A percentile compares a stretch with the other conserved stretches of the same genome.
These are phyloP conservation scores for Fusarium sp. DNA, from an alignment of 2,329 filamentous ascomycete genomes.

Conservation along the genomic window DNA sequence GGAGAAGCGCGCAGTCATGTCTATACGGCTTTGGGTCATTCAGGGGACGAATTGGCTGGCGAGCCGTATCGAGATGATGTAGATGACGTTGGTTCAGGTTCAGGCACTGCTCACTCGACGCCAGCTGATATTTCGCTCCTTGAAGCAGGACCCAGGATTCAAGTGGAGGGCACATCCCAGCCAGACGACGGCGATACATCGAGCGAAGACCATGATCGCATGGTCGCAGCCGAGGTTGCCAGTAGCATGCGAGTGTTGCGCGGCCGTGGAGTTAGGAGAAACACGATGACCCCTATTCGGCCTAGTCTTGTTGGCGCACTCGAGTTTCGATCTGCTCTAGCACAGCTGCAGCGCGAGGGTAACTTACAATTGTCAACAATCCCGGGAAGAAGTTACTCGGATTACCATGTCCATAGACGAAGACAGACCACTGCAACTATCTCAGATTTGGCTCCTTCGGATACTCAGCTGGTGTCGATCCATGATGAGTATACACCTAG, in stretches of 20 bases:
- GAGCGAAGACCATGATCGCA: constrained; percentile 68
- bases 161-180: constrained; percentile 56
- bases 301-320: constrained; percentile 93
- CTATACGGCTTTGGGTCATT: constrained; percentile 65
- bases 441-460: constrained; percentile 32
- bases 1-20: constrained; percentile 81
- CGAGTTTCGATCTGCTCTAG: constrained; percentile 91
- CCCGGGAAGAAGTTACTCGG: constrained; percentile 68
- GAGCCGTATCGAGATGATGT: constrained; percentile 75
- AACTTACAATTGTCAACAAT: constrained; percentile 80
- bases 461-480: constrained; percentile 15
- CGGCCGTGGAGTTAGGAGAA: constrained; percentile 72
- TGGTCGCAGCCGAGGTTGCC: constrained; percentile 83
- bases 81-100: constrained; percentile 47
- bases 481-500: constrained; percentile 18
- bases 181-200: constrained; percentile 62
- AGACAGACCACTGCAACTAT: constrained; percentile 48
- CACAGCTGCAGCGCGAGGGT: constrained; percentile 85
- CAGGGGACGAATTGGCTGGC: constrained; percentile 64
- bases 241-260: constrained; percentile 92
- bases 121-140: constrained; percentile 57
- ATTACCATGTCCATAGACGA: constrained; percentile 47
- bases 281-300: constrained; percentile 85
- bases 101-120: constrained; percentile 28
- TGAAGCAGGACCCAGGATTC: constrained; percentile 61